phyloP scores from a whole-genome alignment of 225 moss, liverwort and hornwort species.

The Antitrichia curtipendula region DNA sequence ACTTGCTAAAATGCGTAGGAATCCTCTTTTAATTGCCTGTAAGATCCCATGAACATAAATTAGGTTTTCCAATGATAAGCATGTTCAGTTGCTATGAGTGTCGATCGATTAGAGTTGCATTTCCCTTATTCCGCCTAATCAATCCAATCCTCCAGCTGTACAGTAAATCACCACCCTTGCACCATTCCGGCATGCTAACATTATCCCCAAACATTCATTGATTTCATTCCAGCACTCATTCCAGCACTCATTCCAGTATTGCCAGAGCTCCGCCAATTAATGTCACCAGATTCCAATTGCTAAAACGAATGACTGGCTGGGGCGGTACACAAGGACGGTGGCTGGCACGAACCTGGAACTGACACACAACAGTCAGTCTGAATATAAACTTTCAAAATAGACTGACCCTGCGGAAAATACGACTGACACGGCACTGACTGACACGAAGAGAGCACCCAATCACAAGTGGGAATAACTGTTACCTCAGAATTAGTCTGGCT shows the following conservation, averaged over 20 bases:
- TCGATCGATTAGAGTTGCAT: no score
- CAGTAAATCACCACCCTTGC: neutral
- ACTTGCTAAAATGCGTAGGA: neutral
- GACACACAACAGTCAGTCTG: neutral
- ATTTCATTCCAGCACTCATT: neutral
- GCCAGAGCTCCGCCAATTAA: neutral
- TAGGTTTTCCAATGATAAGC: neutral
- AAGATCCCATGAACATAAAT: no score
- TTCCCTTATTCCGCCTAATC: no score
- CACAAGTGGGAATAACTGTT: neutral
- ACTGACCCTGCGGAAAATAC: neutral
- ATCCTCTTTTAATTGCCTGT: neutral
- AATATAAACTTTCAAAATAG: neutral
- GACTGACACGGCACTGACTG: neutral
- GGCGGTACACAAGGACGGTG: neutral
- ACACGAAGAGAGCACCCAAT: neutral
- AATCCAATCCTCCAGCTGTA: neutral
- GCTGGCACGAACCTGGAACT: neutral
- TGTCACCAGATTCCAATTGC: neutral
- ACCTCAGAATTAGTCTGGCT: neutral
- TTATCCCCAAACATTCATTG: neutral
- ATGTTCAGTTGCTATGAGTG: neutral
- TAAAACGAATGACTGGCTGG: neutral
- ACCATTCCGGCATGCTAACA: neutral
- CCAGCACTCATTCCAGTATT: neutral